A percentile compares a stretch with the other conserved stretches of the same genome.
phyloP scores from a whole-genome alignment of 768 basidiomycete genomes.

The Coprinopsis marcescibilis region DNA sequence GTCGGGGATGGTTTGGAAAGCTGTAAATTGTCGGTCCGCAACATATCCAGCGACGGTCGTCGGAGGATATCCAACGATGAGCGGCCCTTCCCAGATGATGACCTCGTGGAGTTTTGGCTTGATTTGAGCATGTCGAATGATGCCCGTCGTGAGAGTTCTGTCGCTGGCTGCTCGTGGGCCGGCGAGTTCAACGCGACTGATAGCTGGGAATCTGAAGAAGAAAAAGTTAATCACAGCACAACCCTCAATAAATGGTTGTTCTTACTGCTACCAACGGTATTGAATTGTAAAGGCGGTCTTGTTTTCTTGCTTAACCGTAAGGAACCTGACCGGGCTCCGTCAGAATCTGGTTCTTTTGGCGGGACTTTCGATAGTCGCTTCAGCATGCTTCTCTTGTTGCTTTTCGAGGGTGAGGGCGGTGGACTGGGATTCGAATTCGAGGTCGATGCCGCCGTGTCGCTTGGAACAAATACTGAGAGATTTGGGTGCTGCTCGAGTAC shows the following conservation, averaged over 20 bases:
- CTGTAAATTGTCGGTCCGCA: conserved; percentile 23
- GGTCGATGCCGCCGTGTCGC: conserved; percentile 23
- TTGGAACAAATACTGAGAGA: conserved; percentile 48
- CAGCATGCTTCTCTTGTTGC: conserved; percentile 42
- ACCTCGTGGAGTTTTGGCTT: conserved; percentile 9
- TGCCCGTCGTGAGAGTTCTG: conserved; percentile 9
- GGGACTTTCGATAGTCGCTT: conserved; percentile 44
- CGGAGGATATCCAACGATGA: conserved; percentile 22
- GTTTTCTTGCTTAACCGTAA: conserved; percentile 48
- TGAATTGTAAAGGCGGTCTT: conserved; percentile 24
- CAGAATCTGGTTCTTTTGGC: conserved; percentile 34
- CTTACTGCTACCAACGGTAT: conserved; percentile 14
- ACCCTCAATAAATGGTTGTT: background rate
- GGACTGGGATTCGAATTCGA: conserved; percentile 25
- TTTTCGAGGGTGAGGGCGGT: conserved; percentile 47
- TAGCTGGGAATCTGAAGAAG: conserved; percentile 26
- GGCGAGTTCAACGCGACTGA: conserved; percentile 13
- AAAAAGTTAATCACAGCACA: background rate
- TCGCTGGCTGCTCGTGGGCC: background rate
- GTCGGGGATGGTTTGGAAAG: conserved; percentile 12
- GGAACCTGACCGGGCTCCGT: conserved; percentile 28
- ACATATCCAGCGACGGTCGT: conserved; percentile 35
- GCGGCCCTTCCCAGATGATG: conserved; percentile 29
- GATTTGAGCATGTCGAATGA: conserved; percentile 11
- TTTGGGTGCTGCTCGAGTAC: conserved; percentile 60